Base-by-base conservation (phyloP, 192 early-diverging fungal species). In the Oehlia diaphana region DNA sequence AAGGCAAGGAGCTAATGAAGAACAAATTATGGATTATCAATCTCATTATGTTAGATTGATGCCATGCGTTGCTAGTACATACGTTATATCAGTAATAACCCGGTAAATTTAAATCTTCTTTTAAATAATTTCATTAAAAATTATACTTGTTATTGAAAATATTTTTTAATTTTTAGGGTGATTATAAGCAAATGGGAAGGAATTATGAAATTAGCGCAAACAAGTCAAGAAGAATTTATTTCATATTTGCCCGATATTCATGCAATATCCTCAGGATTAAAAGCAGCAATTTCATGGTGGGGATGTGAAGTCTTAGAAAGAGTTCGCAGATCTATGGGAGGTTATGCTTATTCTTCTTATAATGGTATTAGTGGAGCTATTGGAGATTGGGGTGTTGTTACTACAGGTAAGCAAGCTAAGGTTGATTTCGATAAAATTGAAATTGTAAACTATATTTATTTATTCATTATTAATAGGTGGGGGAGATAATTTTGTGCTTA, bases 1-100 rank as follows among this genome's bases (percentile, higher is more conserved):
- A 79, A 82, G 89, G 16, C 91, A 92, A 76, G 90, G 91, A 35
- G 74, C 82, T 33, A 85, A 90, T 28, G 86, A 92, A 44, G 87
- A 88, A 68, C 89, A 91, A 68, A 91, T 92, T 74, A 86, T 92
- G 79, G 90, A 92, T 69, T 92, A 91, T 77, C 90, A 90, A 71
- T 86, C 87, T n/a, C 87, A 91, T 61, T 88, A 90, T 77, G 87
- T 88, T 23, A 87, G 84, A 13, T 74, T 91, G 73, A 82, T 92
- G 73, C 91, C 91, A 5, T 81, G 84, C 31, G 83, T 91, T 75
- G 81, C 89, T 19, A 80, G 86, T 63, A 83, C 86, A 73, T 89
- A 89, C 67, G 83, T 89, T 76, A 49, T 85, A n/a, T 79, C 82
- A 58, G 72, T 84, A 62, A 79, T 84, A 44, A 80, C 84, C 50